Conservation (phyloP, 2,329 filamentous ascomycete species). For the Stemphylium beticola region DNA sequence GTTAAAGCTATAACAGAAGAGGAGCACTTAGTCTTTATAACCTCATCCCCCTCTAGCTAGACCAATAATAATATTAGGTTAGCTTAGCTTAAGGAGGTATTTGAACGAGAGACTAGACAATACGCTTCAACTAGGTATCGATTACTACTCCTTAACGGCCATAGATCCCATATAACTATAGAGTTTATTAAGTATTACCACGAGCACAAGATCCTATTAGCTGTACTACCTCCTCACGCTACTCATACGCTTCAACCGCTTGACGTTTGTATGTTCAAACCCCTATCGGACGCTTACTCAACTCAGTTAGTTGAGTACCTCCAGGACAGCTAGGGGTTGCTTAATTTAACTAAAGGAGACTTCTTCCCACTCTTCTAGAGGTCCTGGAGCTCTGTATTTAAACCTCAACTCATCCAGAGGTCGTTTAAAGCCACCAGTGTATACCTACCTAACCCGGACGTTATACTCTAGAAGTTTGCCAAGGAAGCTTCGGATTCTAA, state of each 20-base stretch:
- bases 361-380: background rate
- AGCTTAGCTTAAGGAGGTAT: background rate
- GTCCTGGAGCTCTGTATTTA: background rate
- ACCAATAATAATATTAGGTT: background rate
- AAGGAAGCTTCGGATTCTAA: background rate
- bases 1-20: background rate
- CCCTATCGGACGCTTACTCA: background rate
- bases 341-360: background rate
- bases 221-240: background rate
- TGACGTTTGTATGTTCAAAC: background rate
- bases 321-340: background rate
- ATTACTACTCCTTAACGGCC: background rate
- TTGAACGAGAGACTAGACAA: background rate
- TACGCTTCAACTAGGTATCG: background rate
- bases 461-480: background rate
- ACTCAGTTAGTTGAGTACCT: background rate
- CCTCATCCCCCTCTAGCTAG: conserved; percentile 1
- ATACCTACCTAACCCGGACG: background rate
- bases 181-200: background rate
- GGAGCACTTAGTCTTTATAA: background rate
- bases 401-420: background rate
- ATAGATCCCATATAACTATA: background rate
- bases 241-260: background rate
- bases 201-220: background rate
- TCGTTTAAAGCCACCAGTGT: background rate